Percentiles rank a stretch among this genome's conserved stretches.
phyloP scores from a whole-genome alignment of 1,284 basidiomycete genomes.

The Sanghuangporus weigelae region DNA sequence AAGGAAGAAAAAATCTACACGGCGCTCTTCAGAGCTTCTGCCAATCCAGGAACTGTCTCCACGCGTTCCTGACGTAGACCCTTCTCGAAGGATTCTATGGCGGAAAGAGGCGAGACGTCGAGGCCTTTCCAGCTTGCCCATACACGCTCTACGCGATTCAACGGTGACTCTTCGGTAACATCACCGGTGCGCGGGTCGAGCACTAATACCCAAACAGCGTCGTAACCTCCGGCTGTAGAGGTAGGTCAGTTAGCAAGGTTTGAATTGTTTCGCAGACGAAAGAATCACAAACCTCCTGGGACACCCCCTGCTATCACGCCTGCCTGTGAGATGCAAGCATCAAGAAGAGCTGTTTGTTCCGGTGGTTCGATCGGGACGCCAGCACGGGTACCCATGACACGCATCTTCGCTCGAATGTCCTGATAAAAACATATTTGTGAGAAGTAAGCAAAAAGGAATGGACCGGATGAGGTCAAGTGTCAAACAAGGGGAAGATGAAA shows the following conservation, averaged over 20 bases:
- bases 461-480: not conserved
- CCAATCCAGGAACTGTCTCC: slow-evolving; percentile 58
- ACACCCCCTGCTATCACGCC: slow-evolving; percentile 95
- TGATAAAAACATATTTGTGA: slow-evolving; percentile 28
- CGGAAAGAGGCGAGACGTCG: slow-evolving; percentile 76
- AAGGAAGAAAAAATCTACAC: not conserved
- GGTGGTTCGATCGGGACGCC: slow-evolving; percentile 89
- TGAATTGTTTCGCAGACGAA: not conserved
- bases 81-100: slow-evolving; percentile 67
- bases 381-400: slow-evolving; percentile 77
- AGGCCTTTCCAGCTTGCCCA: slow-evolving; percentile 74
- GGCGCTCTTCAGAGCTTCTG: slow-evolving; percentile 28
- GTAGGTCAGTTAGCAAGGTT: not conserved
- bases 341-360: slow-evolving; percentile 85
- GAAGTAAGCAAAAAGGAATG: not conserved
- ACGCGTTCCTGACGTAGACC: slow-evolving; percentile 66
- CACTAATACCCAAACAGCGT: slow-evolving; percentile 91
- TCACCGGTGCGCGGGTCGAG: slow-evolving; percentile 53
- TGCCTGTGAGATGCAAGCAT: slow-evolving; percentile 68
- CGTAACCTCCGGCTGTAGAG: slow-evolving; percentile 85
- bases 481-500: slow-evolving; percentile 1
- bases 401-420: slow-evolving; percentile 80
- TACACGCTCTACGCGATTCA: slow-evolving; percentile 54
- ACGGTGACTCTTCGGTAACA: slow-evolving; percentile 27
- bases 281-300: slow-evolving; percentile 70